These are phyloP conservation scores for Phanerodontia chrysosporium DNA, from an alignment of 768 basidiomycete genomes.

Conservation along the genomic window DNA sequence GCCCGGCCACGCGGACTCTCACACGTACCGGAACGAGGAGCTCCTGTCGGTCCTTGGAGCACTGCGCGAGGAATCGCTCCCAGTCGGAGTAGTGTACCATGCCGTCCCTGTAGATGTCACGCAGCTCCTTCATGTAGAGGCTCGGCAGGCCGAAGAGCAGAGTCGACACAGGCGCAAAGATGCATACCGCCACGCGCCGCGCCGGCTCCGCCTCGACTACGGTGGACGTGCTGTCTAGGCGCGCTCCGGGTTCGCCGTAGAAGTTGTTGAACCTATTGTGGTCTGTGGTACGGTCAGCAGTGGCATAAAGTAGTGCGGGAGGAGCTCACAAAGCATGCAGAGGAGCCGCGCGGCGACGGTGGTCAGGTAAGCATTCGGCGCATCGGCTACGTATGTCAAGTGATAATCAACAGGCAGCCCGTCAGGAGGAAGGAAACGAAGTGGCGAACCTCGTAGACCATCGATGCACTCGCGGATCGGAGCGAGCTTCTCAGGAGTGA, in stretches of 20 bases:
- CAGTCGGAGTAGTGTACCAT: slow-evolving; percentile 38
- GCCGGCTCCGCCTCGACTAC: slow-evolving; percentile 22
- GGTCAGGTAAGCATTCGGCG: neutral
- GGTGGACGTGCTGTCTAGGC: slow-evolving; percentile 31
- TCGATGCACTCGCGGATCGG: neutral
- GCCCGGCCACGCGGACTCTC: too few species aligned
- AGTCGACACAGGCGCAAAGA: neutral
- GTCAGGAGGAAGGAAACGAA: too few species aligned
- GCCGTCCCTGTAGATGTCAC: slow-evolving; percentile 46
- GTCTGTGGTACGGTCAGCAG: slow-evolving; percentile 16
- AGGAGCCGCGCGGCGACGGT: neutral
- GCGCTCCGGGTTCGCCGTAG: slow-evolving; percentile 37
- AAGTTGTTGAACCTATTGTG: slow-evolving; percentile 35
- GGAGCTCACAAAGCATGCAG: neutral
- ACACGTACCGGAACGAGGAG: too few species aligned
- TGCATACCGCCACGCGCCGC: neutral
- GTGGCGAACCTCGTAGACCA: neutral
- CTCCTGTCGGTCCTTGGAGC: slow-evolving; percentile 49
- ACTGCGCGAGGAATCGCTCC: slow-evolving; percentile 47
- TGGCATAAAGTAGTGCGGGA: neutral
- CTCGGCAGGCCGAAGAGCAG: slow-evolving; percentile 30
- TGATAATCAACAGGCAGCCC: too few species aligned
- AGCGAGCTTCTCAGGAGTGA: neutral
- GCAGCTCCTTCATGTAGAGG: slow-evolving; percentile 38
- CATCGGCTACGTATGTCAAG: neutral